Base-by-base conservation (phyloP, 352 stramenopile species). In the Phytophthora pinifolia region DNA sequence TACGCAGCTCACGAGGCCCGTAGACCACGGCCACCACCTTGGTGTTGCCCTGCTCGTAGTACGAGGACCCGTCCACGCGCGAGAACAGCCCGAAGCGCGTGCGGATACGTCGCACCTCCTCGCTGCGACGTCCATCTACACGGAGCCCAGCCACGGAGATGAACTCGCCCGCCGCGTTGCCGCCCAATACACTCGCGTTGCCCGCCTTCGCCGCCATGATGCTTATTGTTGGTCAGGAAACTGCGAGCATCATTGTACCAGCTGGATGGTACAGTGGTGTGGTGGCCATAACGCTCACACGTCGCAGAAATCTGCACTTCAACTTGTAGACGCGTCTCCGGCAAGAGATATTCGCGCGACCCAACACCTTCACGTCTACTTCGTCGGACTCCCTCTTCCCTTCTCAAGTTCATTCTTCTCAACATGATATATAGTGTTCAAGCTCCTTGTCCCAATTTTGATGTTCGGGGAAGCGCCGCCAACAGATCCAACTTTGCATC, bases 21-120 rank as follows among this genome's bases (percentile, higher is more conserved):
- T 95, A 92, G 34, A 97, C 84, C 8, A 93, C 84, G 3, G 83
- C 87, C 37, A 97, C 66, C 20, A 97, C 81, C 56, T 97, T 96
- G 50, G 87, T 96, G 67, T 95, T 91, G 38, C 88, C 88, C 70
- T 96, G 86, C 53, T 96, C 83, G 41, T 87, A 80, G 63, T 95
- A 95, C 17, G 81, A 73, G 8, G 88, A 97, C 10, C 88, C 88
- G 60, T 97, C 88, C 35, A 91, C 85, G 48, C 84, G 80, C 61
- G 77, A 76, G 61, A 96, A 92, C 33, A 95, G 75, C 1, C 88
- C 88, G 51, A 97, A 87, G 17, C 78, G 76, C 57, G 78, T 85
- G 59, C 86, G 79, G 30, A 97, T 70, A 56, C 87, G 83, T 6
- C 88, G 85, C 43, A 94, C 78, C 43, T 97, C 88, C 18, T 95